Evolutionary conservation across 2,329 filamentous ascomycete genomes (phyloP).

Genomic region (Botrytis tulipae): DNA sequence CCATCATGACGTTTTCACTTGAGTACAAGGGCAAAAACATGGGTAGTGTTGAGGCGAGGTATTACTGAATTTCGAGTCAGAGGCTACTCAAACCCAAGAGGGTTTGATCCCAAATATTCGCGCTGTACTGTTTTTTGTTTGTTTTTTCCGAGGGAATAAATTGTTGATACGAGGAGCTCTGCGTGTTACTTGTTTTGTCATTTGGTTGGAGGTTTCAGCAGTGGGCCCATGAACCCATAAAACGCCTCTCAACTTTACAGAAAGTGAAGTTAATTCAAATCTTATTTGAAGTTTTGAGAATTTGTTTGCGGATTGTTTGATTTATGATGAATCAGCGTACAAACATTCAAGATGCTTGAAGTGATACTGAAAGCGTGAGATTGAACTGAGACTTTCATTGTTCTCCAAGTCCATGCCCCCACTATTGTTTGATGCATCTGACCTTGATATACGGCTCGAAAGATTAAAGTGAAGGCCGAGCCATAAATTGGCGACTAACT

Average conservation of each 20-base stretch:
- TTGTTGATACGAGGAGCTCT: background rate
- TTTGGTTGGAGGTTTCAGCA: background rate
- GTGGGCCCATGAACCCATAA: background rate
- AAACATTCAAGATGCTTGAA: background rate
- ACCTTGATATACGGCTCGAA: background rate
- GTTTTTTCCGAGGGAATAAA: background rate
- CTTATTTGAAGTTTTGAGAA: background rate
- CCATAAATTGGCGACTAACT: background rate
- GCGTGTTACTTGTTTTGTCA: background rate
- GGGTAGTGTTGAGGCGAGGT: conserved; percentile 12
- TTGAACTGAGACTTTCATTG: background rate
- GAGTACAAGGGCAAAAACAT: background rate
- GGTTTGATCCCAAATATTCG: no score
- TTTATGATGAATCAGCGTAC: background rate
- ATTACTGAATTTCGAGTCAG: no score
- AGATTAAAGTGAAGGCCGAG: background rate
- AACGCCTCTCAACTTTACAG: background rate
- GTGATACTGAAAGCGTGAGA: background rate
- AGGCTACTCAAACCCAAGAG: no score
- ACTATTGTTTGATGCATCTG: background rate
- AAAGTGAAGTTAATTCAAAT: background rate
- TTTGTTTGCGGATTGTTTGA: background rate
- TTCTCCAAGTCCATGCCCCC: background rate
- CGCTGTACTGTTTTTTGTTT: no score
- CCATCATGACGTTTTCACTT: conserved; percentile 11